A percentile compares a stretch with the other conserved stretches of the same genome.
Conservation (phyloP, 306 rosid species). For the Vigna mungo region DNA sequence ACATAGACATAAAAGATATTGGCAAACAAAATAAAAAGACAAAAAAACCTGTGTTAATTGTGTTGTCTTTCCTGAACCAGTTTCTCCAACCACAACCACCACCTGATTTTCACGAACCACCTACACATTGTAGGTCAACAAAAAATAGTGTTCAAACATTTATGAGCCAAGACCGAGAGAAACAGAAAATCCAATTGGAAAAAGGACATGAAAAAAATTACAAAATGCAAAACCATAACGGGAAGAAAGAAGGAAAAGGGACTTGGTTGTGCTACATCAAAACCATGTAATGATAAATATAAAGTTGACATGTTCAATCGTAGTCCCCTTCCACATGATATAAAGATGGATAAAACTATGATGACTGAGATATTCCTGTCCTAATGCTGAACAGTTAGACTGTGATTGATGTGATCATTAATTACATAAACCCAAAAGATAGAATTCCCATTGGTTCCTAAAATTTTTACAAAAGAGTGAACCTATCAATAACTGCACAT, state of each 20-base stretch:
- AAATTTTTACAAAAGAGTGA: conserved; percentile 27
- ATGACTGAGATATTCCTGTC: conserved; percentile 23
- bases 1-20: conserved; percentile 12
- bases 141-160: conserved; percentile 22
- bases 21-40: conserved; percentile 16
- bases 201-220: conserved; percentile 22
- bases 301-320: conserved; percentile 23
- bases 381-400: conserved; percentile 23
- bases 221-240: not conserved
- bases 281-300: conserved; percentile 26
- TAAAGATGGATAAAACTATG: not conserved
- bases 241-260: conserved; percentile 25
- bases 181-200: conserved; percentile 36
- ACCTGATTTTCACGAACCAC: conserved; percentile 95
- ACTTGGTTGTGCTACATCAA: conserved; percentile 6
- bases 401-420: conserved; percentile 21
- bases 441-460: conserved; percentile 7
- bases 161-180: conserved; percentile 18
- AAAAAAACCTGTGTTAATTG: conserved; percentile 87
- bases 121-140: conserved; percentile 53
- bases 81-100: conserved; percentile 95
- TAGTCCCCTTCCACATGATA: not conserved
- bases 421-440: not conserved
- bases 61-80: conserved; percentile 99
- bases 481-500: conserved; percentile 4